Percentiles rank a stretch among this genome's conserved stretches.
Conservation (phyloP, 805 yeast genomes). For the Cyberlindnera xylosilytica region DNA sequence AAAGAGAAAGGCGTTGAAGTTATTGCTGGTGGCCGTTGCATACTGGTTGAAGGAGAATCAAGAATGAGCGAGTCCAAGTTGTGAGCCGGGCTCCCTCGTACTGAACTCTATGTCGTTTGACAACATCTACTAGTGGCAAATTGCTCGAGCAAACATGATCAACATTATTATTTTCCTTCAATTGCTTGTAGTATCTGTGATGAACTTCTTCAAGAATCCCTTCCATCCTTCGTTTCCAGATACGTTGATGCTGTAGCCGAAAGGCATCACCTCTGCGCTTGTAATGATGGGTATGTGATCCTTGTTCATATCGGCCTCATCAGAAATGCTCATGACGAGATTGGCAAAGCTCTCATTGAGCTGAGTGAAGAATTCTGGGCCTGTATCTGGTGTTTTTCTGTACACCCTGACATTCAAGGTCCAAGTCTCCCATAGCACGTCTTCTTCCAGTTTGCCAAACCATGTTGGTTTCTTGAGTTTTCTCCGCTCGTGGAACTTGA, state of each 20-base stretch:
- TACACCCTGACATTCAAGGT: slow-evolving; percentile 47
- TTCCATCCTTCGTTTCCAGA: slow-evolving; percentile 29
- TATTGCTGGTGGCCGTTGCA: slow-evolving; percentile 59
- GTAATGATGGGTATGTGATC: slow-evolving; percentile 75
- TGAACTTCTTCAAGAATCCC: slow-evolving; percentile 40
- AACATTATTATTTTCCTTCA: too few relatives aligned
- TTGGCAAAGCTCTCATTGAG: slow-evolving; percentile 11
- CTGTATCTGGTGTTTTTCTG: slow-evolving; percentile 30
- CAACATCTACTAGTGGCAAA: too few relatives aligned
- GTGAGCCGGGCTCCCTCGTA: slow-evolving; percentile 20
- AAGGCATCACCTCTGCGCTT: slow-evolving; percentile 62
- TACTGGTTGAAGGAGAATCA: slow-evolving; percentile 63
- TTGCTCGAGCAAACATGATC: too few relatives aligned
- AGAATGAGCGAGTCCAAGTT: slow-evolving; percentile 40
- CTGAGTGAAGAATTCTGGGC: slow-evolving; percentile 1
- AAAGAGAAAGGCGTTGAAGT: slow-evolving; percentile 34
- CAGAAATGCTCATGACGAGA: slow-evolving; percentile 32
- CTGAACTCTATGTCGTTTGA: too few relatives aligned
- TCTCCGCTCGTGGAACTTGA: slow-evolving; percentile 39
- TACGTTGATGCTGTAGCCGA: slow-evolving; percentile 46
- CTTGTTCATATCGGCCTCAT: slow-evolving; percentile 52
- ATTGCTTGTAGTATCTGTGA: slow-evolving; percentile 24
- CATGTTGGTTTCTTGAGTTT: slow-evolving; percentile 48
- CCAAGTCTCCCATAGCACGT: slow-evolving; percentile 73
- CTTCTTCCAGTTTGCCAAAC: slow-evolving; percentile 46